Evolutionary conservation across 345 rosid species (phyloP).

Genomic region (Gossypium herbaceum): DNA sequence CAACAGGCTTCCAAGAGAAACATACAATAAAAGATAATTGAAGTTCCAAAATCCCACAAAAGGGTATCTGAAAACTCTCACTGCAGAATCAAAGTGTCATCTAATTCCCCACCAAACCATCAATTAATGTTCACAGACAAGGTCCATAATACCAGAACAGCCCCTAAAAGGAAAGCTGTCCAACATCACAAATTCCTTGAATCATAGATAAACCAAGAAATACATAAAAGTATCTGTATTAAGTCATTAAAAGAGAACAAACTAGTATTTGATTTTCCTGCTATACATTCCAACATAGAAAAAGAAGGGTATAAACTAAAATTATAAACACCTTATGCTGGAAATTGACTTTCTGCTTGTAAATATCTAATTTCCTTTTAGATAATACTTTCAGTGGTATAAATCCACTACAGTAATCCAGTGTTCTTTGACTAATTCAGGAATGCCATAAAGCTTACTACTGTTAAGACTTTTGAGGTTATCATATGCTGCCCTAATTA

Average conservation of each 20-base stretch:
- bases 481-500: not conserved
- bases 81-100: too few relatives aligned
- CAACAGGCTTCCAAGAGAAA: too few relatives aligned
- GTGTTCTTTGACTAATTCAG: not conserved
- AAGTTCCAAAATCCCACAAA: too few relatives aligned
- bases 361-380: not conserved
- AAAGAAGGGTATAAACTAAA: not conserved
- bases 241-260: not conserved
- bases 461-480: not conserved
- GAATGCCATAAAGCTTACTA: not conserved
- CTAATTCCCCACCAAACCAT: not conserved
- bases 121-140: not conserved
- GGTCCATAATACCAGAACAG: not conserved
- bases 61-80: too few relatives aligned
- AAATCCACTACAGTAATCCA: not conserved
- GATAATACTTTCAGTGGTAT: not conserved
- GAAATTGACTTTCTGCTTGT: not conserved
- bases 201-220: not conserved
- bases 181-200: not conserved
- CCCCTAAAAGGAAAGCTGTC: not conserved
- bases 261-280: not conserved
- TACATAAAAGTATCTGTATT: not conserved
- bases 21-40: too few relatives aligned
- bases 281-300: not conserved
- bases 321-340: not conserved